A percentile compares a stretch with the other conserved stretches of the same genome.
These are phyloP conservation scores for Calycina marina DNA, from an alignment of 2,329 filamentous ascomycete species.

Conservation along the genomic window DNA sequence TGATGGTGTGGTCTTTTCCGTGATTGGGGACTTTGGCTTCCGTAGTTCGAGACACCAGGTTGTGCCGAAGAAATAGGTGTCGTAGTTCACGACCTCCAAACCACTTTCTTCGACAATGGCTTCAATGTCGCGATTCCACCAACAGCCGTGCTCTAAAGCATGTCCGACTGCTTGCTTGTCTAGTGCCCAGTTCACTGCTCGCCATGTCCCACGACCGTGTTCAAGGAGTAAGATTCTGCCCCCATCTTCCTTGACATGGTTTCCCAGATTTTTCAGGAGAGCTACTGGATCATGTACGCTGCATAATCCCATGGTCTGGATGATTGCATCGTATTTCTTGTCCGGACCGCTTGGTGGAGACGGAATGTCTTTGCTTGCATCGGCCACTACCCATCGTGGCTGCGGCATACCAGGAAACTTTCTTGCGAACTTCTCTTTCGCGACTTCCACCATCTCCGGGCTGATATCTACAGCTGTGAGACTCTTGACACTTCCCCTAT, in stretches of 20 bases:
- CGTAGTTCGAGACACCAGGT: conserved; percentile 42
- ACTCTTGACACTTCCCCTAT: conserved; percentile 29
- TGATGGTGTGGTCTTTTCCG: background rate
- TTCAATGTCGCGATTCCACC: conserved; percentile 53
- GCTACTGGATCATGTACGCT: conserved; percentile 41
- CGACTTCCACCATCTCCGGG: conserved; percentile 42
- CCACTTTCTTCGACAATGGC: conserved; percentile 38
- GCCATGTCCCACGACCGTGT: conserved; percentile 42
- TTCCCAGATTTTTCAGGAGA: conserved; percentile 38
- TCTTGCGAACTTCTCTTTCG: conserved; percentile 35
- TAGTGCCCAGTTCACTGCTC: conserved; percentile 38
- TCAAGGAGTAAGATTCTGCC: conserved; percentile 48
- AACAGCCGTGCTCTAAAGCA: conserved; percentile 47
- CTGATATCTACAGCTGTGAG: conserved; percentile 51
- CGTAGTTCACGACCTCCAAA: conserved; percentile 39
- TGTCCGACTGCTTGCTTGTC: conserved; percentile 40
- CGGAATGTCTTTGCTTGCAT: conserved; percentile 17
- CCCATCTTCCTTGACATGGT: conserved; percentile 34
- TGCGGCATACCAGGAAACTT: conserved; percentile 26
- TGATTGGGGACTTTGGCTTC: conserved; percentile 12
- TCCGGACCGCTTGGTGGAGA: conserved; percentile 13
- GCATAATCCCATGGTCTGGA: conserved; percentile 52
- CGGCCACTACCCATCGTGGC: conserved; percentile 26
- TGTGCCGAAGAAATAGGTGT: conserved; percentile 41
- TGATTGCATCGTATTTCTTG: conserved; percentile 41